These are phyloP conservation scores for Lactarius hengduanensis DNA, from an alignment of 768 basidiomycete genomes.

Conservation along the genomic window DNA sequence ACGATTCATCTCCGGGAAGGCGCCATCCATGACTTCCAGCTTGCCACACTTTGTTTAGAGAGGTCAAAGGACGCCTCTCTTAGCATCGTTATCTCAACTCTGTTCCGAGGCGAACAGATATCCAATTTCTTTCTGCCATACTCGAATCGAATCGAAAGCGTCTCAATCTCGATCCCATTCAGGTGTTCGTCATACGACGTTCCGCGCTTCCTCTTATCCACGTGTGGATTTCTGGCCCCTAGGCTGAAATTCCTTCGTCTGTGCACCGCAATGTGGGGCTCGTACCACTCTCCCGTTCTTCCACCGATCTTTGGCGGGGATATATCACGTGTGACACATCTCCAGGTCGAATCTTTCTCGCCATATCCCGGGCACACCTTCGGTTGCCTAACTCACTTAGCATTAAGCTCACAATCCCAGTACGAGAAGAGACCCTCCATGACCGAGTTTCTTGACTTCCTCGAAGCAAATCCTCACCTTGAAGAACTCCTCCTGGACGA, in stretches of 20 bases:
- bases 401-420: conserved; percentile 29
- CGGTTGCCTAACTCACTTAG: conserved; percentile 27
- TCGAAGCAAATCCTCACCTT: conserved; percentile 25
- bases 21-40: conserved; percentile 27
- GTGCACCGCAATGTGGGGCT: conserved; percentile 30
- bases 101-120: conserved; percentile 28
- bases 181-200: conserved; percentile 26
- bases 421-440: conserved; percentile 29
- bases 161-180: conserved; percentile 25
- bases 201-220: conserved; percentile 26
- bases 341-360: conserved; percentile 30
- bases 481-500: conserved; percentile 30
- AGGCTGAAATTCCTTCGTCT: conserved; percentile 25
- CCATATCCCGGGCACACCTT: conserved; percentile 29
- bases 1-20: conserved; percentile 30
- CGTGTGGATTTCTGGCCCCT: conserved; percentile 26
- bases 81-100: conserved; percentile 26
- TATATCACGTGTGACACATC: conserved; percentile 28
- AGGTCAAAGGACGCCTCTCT: conserved; percentile 27
- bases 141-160: conserved; percentile 25
- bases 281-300: conserved; percentile 21
- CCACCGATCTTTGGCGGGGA: conserved; percentile 27
- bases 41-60: conserved; percentile 28
- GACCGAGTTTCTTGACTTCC: conserved; percentile 29
- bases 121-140: conserved; percentile 28